Conservation (phyloP, 1,139 yeast species). For the Debaryomyces sp. region DNA sequence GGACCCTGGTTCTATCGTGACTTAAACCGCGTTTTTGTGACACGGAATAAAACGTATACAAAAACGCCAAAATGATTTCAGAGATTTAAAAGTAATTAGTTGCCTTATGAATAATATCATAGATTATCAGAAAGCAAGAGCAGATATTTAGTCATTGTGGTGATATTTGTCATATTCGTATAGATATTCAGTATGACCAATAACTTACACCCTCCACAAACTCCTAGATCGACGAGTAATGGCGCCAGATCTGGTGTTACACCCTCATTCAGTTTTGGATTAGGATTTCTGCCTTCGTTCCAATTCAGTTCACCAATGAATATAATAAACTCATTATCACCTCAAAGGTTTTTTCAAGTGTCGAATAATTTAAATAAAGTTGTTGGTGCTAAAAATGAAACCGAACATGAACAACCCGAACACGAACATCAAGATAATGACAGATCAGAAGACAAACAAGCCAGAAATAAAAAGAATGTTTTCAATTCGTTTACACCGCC, state of each 20-base stretch:
- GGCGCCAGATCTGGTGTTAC: constrained; percentile 20
- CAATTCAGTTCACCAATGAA: constrained; percentile 42
- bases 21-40: constrained; percentile 9
- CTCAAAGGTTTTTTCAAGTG: constrained; percentile 36
- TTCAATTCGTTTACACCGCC: constrained; percentile 27
- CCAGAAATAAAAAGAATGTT: constrained; percentile 6
- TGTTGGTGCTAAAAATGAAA: constrained; percentile 5
- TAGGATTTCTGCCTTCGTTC: constrained; percentile 50
- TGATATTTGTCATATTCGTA: background rate
- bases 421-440: background rate
- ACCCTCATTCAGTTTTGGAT: constrained; percentile 44
- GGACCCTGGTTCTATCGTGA: background rate
- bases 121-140: background rate
- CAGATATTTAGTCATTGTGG: constrained; percentile 2
- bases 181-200: constrained; percentile 7
- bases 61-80: constrained; percentile 1
- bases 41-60: background rate
- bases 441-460: background rate
- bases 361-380: constrained; percentile 24
- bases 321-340: constrained; percentile 34
- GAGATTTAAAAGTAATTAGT: background rate
- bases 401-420: background rate
- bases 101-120: background rate
- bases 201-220: constrained; percentile 26
- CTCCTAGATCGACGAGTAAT: constrained; percentile 26